Percentiles rank a stretch among this genome's conserved stretches.
Conservation (phyloP, 805 yeast species). For the Candida sakaeoensis region DNA sequence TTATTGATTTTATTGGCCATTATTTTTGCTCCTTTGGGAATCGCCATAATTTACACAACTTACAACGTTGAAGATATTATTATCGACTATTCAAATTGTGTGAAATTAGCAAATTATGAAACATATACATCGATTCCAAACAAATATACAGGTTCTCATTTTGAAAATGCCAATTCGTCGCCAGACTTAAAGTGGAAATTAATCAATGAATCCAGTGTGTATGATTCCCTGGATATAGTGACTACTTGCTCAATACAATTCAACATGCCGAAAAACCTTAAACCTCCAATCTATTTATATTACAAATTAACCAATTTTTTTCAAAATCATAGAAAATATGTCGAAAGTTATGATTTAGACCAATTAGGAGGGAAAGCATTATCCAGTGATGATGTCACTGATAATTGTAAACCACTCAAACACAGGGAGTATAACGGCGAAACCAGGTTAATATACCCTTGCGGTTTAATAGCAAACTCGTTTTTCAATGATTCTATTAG, state of each 20-base stretch:
- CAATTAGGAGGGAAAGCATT: slow-evolving; percentile 81
- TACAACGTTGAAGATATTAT: slow-evolving; percentile 70
- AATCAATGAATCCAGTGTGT: slow-evolving; percentile 21
- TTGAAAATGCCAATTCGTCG: slow-evolving; percentile 41
- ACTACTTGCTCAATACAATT: slow-evolving; percentile 65
- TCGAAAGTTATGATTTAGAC: slow-evolving; percentile 72
- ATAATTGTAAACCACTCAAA: slow-evolving; percentile 34
- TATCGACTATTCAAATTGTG: slow-evolving; percentile 76
- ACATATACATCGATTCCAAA: slow-evolving; percentile 53
- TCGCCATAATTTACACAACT: slow-evolving; percentile 77
- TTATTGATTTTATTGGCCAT: slow-evolving; percentile 68
- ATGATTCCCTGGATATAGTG: slow-evolving; percentile 31
- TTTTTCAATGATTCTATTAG: slow-evolving; percentile 83
- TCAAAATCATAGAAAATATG: slow-evolving; percentile 94
- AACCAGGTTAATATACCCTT: slow-evolving; percentile 65
- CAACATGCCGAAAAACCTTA: slow-evolving; percentile 64
- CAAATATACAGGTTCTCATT: slow-evolving; percentile 57
- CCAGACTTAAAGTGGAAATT: slow-evolving; percentile 66
- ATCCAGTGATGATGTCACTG: slow-evolving; percentile 42
- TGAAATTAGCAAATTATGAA: slow-evolving; percentile 40
- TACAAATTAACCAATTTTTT: slow-evolving; percentile 86
- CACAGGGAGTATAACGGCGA: slow-evolving; percentile 39
- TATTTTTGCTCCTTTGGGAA: slow-evolving; percentile 87
- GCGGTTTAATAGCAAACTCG: slow-evolving; percentile 94
- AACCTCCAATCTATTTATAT: slow-evolving; percentile 70